Conservation (phyloP, 2,329 filamentous ascomycete genomes). For the Diplocarpon mali region DNA sequence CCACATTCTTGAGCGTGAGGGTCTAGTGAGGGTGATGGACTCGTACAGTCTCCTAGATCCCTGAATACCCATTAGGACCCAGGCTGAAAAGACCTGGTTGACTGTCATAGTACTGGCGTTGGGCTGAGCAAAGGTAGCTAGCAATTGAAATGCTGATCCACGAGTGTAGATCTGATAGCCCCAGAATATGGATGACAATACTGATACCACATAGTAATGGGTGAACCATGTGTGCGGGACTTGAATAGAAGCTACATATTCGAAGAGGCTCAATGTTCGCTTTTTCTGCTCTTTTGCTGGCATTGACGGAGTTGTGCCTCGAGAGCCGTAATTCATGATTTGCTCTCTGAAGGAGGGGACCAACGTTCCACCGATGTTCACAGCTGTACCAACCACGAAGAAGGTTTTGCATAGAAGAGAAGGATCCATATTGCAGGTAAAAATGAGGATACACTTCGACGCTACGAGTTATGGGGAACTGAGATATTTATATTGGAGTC, state of each 20-base stretch:
- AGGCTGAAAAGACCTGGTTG: slow-evolving; percentile 53
- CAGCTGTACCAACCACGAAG: slow-evolving; percentile 21
- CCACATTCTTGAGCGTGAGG: slow-evolving; percentile 68
- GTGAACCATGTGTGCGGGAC: slow-evolving; percentile 85
- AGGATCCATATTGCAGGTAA: slow-evolving; percentile 18
- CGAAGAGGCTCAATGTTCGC: slow-evolving; percentile 6
- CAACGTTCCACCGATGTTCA: slow-evolving; percentile 20
- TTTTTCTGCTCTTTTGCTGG: background rate
- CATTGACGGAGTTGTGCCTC: slow-evolving; percentile 11
- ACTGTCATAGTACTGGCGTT: slow-evolving; percentile 38
- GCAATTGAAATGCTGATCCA: slow-evolving; percentile 44
- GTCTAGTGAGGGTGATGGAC: slow-evolving; percentile 51
- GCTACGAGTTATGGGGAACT: background rate
- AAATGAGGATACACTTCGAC: background rate
- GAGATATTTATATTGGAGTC: background rate
- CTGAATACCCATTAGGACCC: slow-evolving; percentile 66
- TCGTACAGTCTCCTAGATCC: slow-evolving; percentile 68
- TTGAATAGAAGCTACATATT: slow-evolving; percentile 23
- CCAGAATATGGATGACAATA: slow-evolving; percentile 66
- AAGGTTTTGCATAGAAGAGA: slow-evolving; percentile 20
- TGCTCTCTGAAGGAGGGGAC: slow-evolving; percentile 21
- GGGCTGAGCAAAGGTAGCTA: slow-evolving; percentile 26
- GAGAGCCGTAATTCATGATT: slow-evolving; percentile 26
- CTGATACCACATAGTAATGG: slow-evolving; percentile 72
- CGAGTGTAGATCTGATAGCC: slow-evolving; percentile 45